Conservation (phyloP, 257 asterid species). For the Eustoma russellianum region DNA sequence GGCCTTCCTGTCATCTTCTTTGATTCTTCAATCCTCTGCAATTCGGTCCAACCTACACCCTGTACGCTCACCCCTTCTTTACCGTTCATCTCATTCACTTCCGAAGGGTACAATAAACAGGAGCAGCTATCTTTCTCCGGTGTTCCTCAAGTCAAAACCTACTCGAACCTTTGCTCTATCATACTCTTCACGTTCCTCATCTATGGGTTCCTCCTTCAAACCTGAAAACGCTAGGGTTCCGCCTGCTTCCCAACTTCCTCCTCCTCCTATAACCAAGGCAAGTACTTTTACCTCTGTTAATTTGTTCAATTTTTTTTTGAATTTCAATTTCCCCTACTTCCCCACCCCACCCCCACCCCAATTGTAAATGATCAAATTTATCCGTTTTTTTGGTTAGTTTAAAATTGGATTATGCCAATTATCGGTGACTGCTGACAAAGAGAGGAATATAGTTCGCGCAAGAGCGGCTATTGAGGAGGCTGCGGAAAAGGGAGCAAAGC, state of each 20-base stretch:
- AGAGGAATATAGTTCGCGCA: slow-evolving; percentile 64
- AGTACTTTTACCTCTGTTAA: background rate
- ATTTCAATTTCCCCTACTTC: background rate
- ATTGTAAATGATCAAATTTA: background rate
- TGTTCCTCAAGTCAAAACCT: slow-evolving; percentile 17
- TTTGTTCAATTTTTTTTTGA: too few relatives aligned
- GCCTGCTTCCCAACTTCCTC: slow-evolving; percentile 39
- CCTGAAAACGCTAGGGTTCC: slow-evolving; percentile 80
- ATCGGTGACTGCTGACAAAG: slow-evolving; percentile 79
- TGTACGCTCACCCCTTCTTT: slow-evolving; percentile 18
- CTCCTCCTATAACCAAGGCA: slow-evolving; percentile 60
- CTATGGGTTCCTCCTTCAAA: slow-evolving; percentile 50
- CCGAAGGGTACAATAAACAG: slow-evolving; percentile 8
- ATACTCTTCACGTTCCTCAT: slow-evolving; percentile 32
- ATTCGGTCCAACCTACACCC: slow-evolving; percentile 21
- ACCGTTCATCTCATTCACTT: slow-evolving; percentile 15
- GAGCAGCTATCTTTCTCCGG: slow-evolving; percentile 1
- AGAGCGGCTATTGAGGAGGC: slow-evolving; percentile 74
- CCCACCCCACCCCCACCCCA: too few relatives aligned
- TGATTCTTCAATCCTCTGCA: slow-evolving; percentile 23
- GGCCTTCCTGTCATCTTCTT: background rate
- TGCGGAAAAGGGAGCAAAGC: slow-evolving; percentile 79
- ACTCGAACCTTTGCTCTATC: slow-evolving; percentile 19
- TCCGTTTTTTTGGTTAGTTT: slow-evolving; percentile 33
- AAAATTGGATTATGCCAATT: slow-evolving; percentile 81